phyloP scores from a whole-genome alignment of 139 green algal genomes.

The Deuterostichococcus epilithicus region DNA sequence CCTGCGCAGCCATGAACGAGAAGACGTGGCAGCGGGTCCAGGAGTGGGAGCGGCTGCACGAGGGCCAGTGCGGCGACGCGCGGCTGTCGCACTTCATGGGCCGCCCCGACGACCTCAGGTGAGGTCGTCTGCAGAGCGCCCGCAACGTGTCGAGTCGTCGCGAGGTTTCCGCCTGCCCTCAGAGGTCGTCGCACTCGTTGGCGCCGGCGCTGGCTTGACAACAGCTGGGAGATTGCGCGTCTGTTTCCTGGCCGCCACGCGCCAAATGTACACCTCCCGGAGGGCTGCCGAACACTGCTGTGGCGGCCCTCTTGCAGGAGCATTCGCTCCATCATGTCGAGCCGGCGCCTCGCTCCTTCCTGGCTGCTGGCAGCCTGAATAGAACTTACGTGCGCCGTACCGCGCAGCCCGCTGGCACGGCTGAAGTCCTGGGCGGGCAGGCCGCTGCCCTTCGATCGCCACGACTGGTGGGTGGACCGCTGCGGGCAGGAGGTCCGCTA shows the following conservation, averaged over 20 bases:
- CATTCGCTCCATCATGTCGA: too few species aligned
- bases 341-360: too few species aligned
- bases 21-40: slow-evolving; percentile 80
- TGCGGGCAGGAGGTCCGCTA: slow-evolving; percentile 85
- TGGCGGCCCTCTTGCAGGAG: too few species aligned
- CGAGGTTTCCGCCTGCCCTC: too few species aligned
- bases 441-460: slow-evolving; percentile 85
- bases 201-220: too few species aligned
- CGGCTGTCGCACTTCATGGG: slow-evolving; percentile 82
- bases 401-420: slow-evolving; percentile 70
- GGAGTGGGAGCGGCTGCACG: slow-evolving; percentile 85
- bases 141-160: too few species aligned
- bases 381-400: background rate
- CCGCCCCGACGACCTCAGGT: slow-evolving; percentile 82
- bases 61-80: slow-evolving; percentile 52
- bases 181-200: too few species aligned
- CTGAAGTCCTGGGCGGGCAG: slow-evolving; percentile 55
- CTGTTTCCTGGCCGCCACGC: too few species aligned
- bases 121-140: background rate
- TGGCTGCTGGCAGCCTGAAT: too few species aligned
- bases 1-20: slow-evolving; percentile 87
- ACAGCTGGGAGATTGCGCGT: too few species aligned
- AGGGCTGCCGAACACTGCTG: too few species aligned
- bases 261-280: too few species aligned
- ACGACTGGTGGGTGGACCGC: slow-evolving; percentile 93